phyloP scores from a whole-genome alignment of 345 rosid genomes.

The Raphanus raphanistrum region DNA sequence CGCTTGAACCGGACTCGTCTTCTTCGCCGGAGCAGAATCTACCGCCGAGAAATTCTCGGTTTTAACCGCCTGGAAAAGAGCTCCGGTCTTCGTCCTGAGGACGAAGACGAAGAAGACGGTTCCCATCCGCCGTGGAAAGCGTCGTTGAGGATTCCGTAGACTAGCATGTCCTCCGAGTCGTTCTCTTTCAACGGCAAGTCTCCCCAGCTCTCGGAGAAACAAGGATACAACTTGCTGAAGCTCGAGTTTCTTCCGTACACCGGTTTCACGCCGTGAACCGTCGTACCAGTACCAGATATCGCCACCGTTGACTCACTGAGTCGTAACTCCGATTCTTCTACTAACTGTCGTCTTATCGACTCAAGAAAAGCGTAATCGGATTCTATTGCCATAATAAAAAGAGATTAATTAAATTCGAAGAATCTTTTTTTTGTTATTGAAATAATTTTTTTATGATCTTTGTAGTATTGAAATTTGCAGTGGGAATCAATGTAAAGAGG shows the following conservation, averaged over 20 bases:
- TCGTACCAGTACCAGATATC: constrained; percentile 1
- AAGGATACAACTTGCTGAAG: constrained; percentile 49
- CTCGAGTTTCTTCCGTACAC: constrained; percentile 61
- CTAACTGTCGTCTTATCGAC: constrained; percentile 51
- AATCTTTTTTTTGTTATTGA: background rate
- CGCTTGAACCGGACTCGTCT: background rate
- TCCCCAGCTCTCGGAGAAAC: background rate
- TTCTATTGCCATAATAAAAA: constrained; percentile 25
- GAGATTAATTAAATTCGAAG: background rate
- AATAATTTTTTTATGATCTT: background rate
- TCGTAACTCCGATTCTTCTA: constrained; percentile 43
- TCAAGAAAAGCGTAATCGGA: constrained; percentile 57
- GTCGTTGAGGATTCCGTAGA: background rate
- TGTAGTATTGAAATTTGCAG: constrained; percentile 17
- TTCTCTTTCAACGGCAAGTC: background rate
- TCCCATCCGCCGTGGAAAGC: background rate
- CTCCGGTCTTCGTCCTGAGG: background rate
- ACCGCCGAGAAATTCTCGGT: background rate
- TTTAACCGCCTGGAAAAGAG: background rate
- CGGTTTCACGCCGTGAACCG: constrained; percentile 17
- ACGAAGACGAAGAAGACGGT: background rate
- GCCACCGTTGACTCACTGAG: constrained; percentile 5
- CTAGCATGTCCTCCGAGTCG: background rate
- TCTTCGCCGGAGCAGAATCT: background rate
- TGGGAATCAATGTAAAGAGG: constrained; percentile 13